Evolutionary conservation across 306 rosid species (phyloP).

Genomic region (Senna tora): DNA sequence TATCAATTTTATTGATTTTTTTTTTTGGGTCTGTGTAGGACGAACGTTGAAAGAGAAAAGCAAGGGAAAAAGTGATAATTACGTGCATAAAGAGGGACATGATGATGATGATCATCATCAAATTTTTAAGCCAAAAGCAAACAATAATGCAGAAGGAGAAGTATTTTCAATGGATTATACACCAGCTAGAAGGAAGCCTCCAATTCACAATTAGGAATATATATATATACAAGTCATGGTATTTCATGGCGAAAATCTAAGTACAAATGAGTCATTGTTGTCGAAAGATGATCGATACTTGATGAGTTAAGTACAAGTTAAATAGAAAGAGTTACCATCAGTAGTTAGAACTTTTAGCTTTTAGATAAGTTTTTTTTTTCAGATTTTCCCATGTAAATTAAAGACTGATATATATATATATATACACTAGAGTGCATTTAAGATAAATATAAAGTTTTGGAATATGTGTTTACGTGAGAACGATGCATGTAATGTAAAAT

Average conservation of each 20-base stretch:
- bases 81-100: constrained; percentile 37
- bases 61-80: background rate
- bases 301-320: too few relatives aligned
- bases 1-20: background rate
- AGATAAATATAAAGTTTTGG: too few relatives aligned
- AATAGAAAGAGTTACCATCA: too few relatives aligned
- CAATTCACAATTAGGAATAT: constrained; percentile 93
- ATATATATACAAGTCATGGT: too few relatives aligned
- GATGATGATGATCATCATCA: too few relatives aligned
- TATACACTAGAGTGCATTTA: too few relatives aligned
- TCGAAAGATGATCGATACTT: too few relatives aligned
- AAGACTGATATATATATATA: background rate
- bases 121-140: constrained; percentile 44
- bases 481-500: background rate
- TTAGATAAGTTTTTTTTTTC: background rate
- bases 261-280: too few relatives aligned
- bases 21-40: constrained; percentile 44
- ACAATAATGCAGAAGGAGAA: constrained; percentile 40
- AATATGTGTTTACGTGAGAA: too few relatives aligned
- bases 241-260: constrained; percentile 26
- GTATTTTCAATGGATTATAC: constrained; percentile 78
- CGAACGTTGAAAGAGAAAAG: constrained; percentile 58
- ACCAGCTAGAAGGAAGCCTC: constrained; percentile 87
- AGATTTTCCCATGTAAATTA: constrained; percentile 5
- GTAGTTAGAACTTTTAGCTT: background rate